Evolutionary conservation across 768 basidiomycete species (phyloP), one percentile per base, ranked within the genome.

Genomic region (Termitomyces sp.): DNA sequence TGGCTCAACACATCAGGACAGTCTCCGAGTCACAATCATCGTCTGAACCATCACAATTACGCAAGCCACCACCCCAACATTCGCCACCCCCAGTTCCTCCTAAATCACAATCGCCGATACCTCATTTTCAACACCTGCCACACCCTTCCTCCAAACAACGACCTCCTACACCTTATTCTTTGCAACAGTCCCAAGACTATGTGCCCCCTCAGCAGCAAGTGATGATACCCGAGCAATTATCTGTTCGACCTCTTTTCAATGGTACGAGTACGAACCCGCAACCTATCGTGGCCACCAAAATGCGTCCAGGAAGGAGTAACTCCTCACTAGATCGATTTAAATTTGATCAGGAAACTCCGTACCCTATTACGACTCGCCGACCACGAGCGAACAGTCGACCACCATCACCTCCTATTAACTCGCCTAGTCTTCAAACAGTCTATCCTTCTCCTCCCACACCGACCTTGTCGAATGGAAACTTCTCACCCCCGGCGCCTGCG

Each of bases 341-440:
- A 50, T 87, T 88, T 70, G 85, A 92, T 69, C 88, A 88, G 63
- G 87, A 91, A 61, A 82, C 85, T 1, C 84, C 82, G 24, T 88
- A 88, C 70, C 84, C 88, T 18, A 75, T 71, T 36, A 76, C 76
- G 43, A 68, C 76, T 36, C 70, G 69, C 22, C 57, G 69, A 32
- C 65, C 67, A 9, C 59, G 66, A 56, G 51, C 63, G 32, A 63
- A 66, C 38, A 65, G 69, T 54, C 63, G 59, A 20, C 63, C 55
- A 53, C 57, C 63, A 60, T 67, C 70, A 24, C 68, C 70, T 28
- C 73, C 66, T 57, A 72, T 65, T 65, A 72, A 64, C 48, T 75
- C 67, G 44, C 72, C 68, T 52, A 63, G 22, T 10, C 30, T 32
- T 4, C 60, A 48, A 50, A 44, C 61, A 10, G 16, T 32, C 14